Base-by-base conservation (phyloP, 192 early-diverging fungal genomes). In the Dimargaris xerosporica region DNA sequence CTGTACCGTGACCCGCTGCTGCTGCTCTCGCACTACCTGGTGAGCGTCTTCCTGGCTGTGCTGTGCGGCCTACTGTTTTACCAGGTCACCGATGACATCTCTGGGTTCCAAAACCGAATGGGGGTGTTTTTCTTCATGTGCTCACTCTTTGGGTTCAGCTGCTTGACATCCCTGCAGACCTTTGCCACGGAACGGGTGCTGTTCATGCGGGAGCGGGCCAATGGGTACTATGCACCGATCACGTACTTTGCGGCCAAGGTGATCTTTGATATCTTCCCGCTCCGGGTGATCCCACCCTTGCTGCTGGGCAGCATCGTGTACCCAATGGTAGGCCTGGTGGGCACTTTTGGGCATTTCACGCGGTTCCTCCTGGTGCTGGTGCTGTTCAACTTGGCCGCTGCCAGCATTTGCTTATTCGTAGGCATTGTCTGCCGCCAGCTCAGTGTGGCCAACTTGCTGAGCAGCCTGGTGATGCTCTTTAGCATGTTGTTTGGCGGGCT, bases 401-500 rank as follows among this genome's bases (percentile, higher is more conserved):
- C 89, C 5, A 81, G 84, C 23, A 69, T 81, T 16, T 91, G 89
- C 65, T 67, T 94, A 10, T 80, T 81, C 39, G 82, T 90, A 48
- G 82, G 82, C 23, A 78, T 94, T n/a, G 72, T 87, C 1, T 78
- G 87, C 44, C 71, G 80, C 23, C 86, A 91, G 62, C 69, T 82
- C 34, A 83, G 78, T n/a, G 72, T 90, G 16, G 81, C 90, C 15
- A 87, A 85, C 42, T 76, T 94, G 31, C 56, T 91, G 29, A 84
- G 84, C 26, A 88, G 81, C 3, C 79, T 94, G 58, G 76, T 87
- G 30, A 89, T 94, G 69, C 70, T 94, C 29, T 94, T 91, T 76
- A 83, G 84, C 39, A 90, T 96, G 80, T 64, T 96, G 19, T 96
- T 93, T 71, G 91, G 86, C 17, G 93, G 93, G 0, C 75, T 96